Evolutionary conservation across 768 basidiomycete genomes (phyloP), one percentile per base, ranked within the genome.

Genomic region (Sarcomyxa edulis): DNA sequence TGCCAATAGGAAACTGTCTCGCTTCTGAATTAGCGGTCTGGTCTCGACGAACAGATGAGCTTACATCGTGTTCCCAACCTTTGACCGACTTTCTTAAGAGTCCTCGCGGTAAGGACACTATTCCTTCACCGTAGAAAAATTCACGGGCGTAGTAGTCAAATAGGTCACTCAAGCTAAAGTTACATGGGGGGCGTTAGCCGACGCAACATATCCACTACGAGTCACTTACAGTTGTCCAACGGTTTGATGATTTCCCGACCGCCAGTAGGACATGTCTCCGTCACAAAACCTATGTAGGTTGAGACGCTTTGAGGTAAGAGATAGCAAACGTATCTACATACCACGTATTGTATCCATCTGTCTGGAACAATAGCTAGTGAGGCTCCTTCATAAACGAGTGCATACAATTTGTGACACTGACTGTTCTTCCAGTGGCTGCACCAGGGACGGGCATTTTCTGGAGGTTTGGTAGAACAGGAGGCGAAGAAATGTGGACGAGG

Each of bases 81-180:
- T 98, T 97, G 49, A 64, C 69, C 14, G 91, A 85, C 59, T 98
- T 98, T 64, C 84, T 88, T 48, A 98, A 53, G 7, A 90, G 66
- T 14, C 95, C 95, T 35, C 80, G 79, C 50, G 92, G 74, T 53
- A 99, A 92, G 30, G 91, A 94, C 37, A 87, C 83, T 37, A 97
- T 93, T 35, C 87, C 84, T 43, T 81, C 84, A 59, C 86, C 88
- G 65, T 95, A 99, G 34, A 72, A 65, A 64, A 97, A 99, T 57
- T 94, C 92, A 42, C 91, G 83, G 35, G 91, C 83, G 65, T 85
- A 99, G 60, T 92, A 97, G 50, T 86, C 84, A 75, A 95, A 99
- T 62, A 99, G 97, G 60, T 97, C 95, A 55, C 96, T 90, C 61
- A 99, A 68, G 53, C 93, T 96, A 51, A 48, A 39, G n/a, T n/a